phyloP scores from a whole-genome alignment of 106 monocot species.

The Phalaenopsis aphrodite region DNA sequence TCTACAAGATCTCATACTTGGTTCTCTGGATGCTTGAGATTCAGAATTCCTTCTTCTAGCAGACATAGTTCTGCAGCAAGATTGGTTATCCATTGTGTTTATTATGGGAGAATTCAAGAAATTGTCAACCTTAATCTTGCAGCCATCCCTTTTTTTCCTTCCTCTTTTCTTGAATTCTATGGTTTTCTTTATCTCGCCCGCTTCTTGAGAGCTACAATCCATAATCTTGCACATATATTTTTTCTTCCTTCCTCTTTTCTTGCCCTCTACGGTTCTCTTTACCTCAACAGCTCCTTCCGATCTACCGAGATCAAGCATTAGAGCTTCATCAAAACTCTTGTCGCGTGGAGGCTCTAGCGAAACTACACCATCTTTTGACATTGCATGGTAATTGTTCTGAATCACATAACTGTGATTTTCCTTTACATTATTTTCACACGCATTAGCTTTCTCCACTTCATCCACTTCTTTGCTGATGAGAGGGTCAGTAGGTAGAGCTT shows the following conservation, averaged over 20 bases:
- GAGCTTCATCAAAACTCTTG: background rate
- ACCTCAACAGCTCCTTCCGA: background rate
- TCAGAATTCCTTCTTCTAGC: constrained; percentile 3
- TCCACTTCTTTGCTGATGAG: background rate
- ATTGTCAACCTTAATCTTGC: constrained; percentile 23
- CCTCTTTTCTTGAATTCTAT: constrained; percentile 18
- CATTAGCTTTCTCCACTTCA: background rate
- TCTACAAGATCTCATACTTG: background rate
- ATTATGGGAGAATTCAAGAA: constrained; percentile 43
- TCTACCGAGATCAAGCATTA: background rate
- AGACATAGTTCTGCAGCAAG: constrained; percentile 7
- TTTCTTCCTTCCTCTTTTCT: constrained; percentile 23
- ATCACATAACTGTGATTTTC: background rate
- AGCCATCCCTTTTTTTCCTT: constrained; percentile 17
- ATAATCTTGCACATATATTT: too few relatives aligned
- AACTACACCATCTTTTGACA: background rate
- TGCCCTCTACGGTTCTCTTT: constrained; percentile 11
- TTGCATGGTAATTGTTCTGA: background rate
- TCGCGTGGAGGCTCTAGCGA: background rate
- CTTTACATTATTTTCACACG: background rate
- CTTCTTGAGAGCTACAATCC: background rate
- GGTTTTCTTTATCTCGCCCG: constrained; percentile 9
- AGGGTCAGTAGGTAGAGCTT: background rate
- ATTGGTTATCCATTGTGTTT: constrained; percentile 23
- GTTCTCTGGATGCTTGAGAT: constrained; percentile 24